phyloP scores from a whole-genome alignment of 371 early-diverging fungal species.

The Apophysomyces sp. region DNA sequence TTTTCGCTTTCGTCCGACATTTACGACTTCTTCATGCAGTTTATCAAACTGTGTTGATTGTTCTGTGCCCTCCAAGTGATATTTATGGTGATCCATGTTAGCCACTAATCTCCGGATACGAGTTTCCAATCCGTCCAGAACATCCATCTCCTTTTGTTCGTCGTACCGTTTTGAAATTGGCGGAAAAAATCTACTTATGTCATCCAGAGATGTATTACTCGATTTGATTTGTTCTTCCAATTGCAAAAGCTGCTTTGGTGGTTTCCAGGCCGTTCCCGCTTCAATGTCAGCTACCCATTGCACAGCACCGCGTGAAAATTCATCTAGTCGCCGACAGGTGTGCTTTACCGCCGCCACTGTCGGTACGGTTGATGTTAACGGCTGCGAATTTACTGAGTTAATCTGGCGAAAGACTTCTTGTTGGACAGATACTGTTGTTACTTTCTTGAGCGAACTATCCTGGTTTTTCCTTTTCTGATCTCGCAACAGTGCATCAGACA shows the following conservation, averaged over 20 bases:
- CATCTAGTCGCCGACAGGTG: not conserved
- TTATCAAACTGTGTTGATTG: not conserved
- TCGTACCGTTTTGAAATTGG: too few relatives aligned
- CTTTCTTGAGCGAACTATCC: not conserved
- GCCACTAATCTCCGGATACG: not conserved
- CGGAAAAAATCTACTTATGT: too few relatives aligned
- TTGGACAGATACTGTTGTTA: not conserved
- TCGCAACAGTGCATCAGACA: not conserved
- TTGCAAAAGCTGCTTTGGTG: not conserved
- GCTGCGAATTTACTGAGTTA: not conserved
- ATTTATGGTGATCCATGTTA: not conserved
- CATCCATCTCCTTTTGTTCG: too few relatives aligned
- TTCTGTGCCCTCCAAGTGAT: not conserved
- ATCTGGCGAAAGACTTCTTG: not conserved
- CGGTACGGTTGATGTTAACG: not conserved
- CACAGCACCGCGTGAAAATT: not conserved
- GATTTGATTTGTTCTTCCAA: not conserved
- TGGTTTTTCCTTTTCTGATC: not conserved
- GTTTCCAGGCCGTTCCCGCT: not conserved
- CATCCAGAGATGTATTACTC: too few relatives aligned
- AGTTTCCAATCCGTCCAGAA: too few relatives aligned
- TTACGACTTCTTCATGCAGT: not conserved
- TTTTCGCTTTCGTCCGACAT: not conserved
- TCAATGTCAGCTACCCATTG: not conserved
- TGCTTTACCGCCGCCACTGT: not conserved